These are phyloP conservation scores for Chenopodium berlandieri DNA, from an alignment of 148 eudicot species.

Conservation along the genomic window DNA sequence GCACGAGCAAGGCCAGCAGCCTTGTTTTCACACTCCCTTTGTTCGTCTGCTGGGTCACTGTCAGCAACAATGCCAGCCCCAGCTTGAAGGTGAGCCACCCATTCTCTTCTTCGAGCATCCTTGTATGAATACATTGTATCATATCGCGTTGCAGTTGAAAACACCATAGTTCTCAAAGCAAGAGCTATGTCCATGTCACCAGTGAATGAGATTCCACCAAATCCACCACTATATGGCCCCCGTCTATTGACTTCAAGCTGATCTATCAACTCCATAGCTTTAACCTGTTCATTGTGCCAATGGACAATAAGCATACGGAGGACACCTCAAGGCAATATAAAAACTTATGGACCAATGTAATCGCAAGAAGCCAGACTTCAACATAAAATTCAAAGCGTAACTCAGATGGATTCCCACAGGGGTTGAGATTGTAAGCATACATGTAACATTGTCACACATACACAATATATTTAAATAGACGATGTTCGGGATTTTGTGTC, in stretches of 20 bases:
- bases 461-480: not conserved
- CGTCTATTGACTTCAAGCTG: slow-evolving; percentile 85
- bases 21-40: slow-evolving; percentile 96
- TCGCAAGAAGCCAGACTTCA: not conserved
- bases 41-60: slow-evolving; percentile 86
- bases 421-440: not conserved
- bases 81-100: slow-evolving; percentile 96
- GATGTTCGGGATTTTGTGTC: not conserved
- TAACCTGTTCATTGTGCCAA: slow-evolving; percentile 50
- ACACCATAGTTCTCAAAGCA: slow-evolving; percentile 89
- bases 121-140: slow-evolving; percentile 92
- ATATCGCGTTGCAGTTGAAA: slow-evolving; percentile 66
- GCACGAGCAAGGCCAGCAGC: slow-evolving; percentile 94
- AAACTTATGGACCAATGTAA: not conserved
- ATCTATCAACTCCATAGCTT: slow-evolving; percentile 98
- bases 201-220: slow-evolving; percentile 90
- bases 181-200: slow-evolving; percentile 99
- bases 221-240: slow-evolving; percentile 98
- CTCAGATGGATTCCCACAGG: not conserved
- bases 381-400: not conserved
- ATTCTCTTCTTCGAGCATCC: slow-evolving; percentile 61
- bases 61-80: slow-evolving; percentile 99
- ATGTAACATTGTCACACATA: not conserved
- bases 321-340: not conserved
- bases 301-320: slow-evolving; percentile 1